phyloP scores from a whole-genome alignment of 1,284 basidiomycete genomes.

The Mycena sp. region DNA sequence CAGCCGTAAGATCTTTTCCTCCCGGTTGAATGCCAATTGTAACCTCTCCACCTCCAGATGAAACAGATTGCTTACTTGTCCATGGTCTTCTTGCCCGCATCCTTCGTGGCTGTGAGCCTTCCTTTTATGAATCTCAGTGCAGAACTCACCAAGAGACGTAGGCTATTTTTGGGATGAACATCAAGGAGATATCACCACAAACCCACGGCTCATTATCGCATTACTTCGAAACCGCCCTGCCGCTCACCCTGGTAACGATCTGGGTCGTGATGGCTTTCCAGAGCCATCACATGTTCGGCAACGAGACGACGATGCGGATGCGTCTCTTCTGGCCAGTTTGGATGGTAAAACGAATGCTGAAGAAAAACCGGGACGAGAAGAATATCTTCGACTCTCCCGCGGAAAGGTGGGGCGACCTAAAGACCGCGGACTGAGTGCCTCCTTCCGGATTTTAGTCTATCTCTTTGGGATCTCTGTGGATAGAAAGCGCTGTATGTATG shows the following conservation, averaged over 20 bases:
- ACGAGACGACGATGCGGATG: slow-evolving; percentile 25
- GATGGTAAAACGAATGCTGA: not conserved
- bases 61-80: slow-evolving; percentile 24
- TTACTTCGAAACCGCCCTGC: slow-evolving; percentile 47
- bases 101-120: slow-evolving; percentile 9
- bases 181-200: slow-evolving; percentile 44
- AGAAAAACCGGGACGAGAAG: not conserved
- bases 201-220: slow-evolving; percentile 44
- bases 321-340: slow-evolving; percentile 32
- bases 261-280: slow-evolving; percentile 56
- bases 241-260: slow-evolving; percentile 49
- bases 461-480: too few species aligned
- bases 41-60: slow-evolving; percentile 9
- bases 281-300: slow-evolving; percentile 39
- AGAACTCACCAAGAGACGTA: slow-evolving; percentile 13
- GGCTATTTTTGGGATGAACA: slow-evolving; percentile 56
- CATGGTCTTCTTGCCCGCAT: slow-evolving; percentile 3
- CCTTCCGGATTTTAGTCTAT: too few species aligned
- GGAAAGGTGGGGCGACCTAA: not conserved
- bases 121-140: not conserved
- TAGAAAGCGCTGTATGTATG: too few species aligned
- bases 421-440: too few species aligned
- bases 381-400: not conserved
- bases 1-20: slow-evolving; percentile 43
- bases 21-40: not conserved